phyloP scores from a whole-genome alignment of 257 asterid genomes.

The Voacanga thouarsii region DNA sequence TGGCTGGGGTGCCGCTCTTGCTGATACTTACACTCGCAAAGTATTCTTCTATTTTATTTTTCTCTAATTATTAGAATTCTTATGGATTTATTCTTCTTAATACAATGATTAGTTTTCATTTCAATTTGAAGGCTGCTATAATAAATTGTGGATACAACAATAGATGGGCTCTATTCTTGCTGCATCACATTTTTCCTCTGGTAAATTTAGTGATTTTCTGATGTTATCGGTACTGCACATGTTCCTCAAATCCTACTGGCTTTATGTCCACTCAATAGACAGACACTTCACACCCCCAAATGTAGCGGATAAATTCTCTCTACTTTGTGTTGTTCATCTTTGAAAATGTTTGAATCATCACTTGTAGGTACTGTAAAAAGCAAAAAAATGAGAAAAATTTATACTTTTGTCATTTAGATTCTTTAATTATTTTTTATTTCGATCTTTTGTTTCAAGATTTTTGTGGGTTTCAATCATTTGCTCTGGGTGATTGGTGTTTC shows the following conservation, averaged over 20 bases:
- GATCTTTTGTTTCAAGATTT: background rate
- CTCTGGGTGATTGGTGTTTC: too few relatives aligned
- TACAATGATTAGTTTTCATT: background rate
- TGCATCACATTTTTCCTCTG: conserved; percentile 77
- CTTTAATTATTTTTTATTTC: background rate
- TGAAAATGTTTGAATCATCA: conserved; percentile 7
- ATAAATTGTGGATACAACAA: conserved; percentile 92
- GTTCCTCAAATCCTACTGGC: background rate
- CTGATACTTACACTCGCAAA: conserved; percentile 76
- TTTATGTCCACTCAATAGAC: background rate
- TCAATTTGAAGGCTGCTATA: conserved; percentile 61
- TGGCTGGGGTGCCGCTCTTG: conserved; percentile 95
- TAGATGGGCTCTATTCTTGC: conserved; percentile 88
- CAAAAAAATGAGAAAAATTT: background rate
- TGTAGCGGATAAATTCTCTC: conserved; percentile 33
- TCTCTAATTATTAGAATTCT: background rate
- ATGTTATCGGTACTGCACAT: background rate
- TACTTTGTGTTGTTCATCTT: conserved; percentile 22
- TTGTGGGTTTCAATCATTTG: too few relatives aligned
- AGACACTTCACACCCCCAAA: conserved; percentile 15
- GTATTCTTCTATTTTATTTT: conserved; percentile 21
- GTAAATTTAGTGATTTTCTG: conserved; percentile 27
- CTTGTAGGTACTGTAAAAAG: conserved; percentile 11
- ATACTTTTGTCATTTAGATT: background rate
- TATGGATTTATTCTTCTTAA: background rate